Conservation (phyloP, 345 rosid species). For the Angophora floribunda region DNA sequence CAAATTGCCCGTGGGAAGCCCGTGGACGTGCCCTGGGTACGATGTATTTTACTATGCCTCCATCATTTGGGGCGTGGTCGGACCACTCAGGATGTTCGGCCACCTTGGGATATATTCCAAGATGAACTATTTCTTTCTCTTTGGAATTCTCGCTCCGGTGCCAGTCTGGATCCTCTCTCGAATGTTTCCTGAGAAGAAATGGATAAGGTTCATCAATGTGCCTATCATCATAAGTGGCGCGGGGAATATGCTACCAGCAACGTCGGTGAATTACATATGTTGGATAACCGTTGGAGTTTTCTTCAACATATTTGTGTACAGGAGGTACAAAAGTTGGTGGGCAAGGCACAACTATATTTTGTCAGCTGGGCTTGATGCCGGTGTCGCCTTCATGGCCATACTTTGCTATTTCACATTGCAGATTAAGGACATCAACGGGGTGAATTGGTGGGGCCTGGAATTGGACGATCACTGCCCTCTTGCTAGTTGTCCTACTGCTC, state of each 20-base stretch:
- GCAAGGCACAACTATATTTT: slow-evolving; percentile 35
- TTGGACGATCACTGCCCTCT: slow-evolving; percentile 35
- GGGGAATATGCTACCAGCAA: slow-evolving; percentile 13
- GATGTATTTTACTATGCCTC: slow-evolving; percentile 44
- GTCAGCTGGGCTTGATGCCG: slow-evolving; percentile 46
- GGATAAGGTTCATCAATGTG: slow-evolving; percentile 33
- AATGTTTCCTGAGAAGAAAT: slow-evolving; percentile 19
- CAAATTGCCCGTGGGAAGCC: slow-evolving; percentile 30
- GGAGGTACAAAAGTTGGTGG: slow-evolving; percentile 41
- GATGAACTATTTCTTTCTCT: slow-evolving; percentile 45
- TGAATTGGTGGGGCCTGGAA: slow-evolving; percentile 43
- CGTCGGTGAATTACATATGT: slow-evolving; percentile 18
- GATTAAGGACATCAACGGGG: slow-evolving; percentile 14
- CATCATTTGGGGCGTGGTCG: slow-evolving; percentile 54
- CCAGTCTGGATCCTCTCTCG: slow-evolving; percentile 29
- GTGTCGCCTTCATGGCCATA: slow-evolving; percentile 40
- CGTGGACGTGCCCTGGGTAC: slow-evolving; percentile 46
- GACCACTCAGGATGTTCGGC: slow-evolving; percentile 40
- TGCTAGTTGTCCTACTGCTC: slow-evolving; percentile 33
- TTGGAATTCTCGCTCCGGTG: slow-evolving; percentile 31
- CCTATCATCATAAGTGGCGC: slow-evolving; percentile 25
- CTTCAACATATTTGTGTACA: slow-evolving; percentile 23
- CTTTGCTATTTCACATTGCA: slow-evolving; percentile 26
- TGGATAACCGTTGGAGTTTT: slow-evolving; percentile 22
- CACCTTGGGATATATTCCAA: slow-evolving; percentile 20